Evolutionary conservation across 352 stramenopile species (phyloP).

Genomic region (Blastocystis hominis): DNA sequence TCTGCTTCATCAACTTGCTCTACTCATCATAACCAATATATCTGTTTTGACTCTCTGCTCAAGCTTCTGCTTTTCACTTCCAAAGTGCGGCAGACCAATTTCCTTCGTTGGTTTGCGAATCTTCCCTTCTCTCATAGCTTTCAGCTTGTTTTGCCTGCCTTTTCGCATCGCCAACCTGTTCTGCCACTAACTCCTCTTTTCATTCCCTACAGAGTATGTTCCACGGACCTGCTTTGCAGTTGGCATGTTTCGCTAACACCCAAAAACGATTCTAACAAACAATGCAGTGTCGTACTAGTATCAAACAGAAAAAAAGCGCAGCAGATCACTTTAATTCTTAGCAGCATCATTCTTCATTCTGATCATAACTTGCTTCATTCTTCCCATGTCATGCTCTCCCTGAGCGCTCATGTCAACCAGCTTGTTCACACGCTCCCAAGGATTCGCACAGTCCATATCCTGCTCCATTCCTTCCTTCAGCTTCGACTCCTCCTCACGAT

Average conservation of each 20-base stretch:
- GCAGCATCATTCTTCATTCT: conserved; percentile 59
- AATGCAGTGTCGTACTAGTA: too few relatives aligned
- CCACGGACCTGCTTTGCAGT: neutral
- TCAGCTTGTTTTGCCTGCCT: neutral
- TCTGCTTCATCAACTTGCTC: neutral
- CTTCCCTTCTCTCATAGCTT: neutral
- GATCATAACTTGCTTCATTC: conserved; percentile 60
- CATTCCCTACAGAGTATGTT: neutral
- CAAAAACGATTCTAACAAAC: too few relatives aligned
- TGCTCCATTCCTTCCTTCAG: conserved; percentile 38
- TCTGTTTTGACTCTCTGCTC: neutral
- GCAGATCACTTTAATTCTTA: conserved; percentile 25
- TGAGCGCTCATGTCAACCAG: conserved; percentile 57
- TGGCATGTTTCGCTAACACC: neutral
- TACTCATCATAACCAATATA: neutral
- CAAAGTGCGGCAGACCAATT: neutral
- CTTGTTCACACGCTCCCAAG: conserved; percentile 59
- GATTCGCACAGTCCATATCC: conserved; percentile 52
- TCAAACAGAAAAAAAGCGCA: too few relatives aligned
- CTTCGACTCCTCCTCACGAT: conserved; percentile 55
- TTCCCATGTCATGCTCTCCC: conserved; percentile 15
- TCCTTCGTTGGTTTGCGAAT: neutral
- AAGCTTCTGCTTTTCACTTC: neutral
- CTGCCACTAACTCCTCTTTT: neutral
- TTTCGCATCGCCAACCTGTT: neutral